Evolutionary conservation across 495 filamentous ascomycete species (phyloP), one percentile per base, ranked within the genome.

Genomic region (Hypoxylon crocopeplum): DNA sequence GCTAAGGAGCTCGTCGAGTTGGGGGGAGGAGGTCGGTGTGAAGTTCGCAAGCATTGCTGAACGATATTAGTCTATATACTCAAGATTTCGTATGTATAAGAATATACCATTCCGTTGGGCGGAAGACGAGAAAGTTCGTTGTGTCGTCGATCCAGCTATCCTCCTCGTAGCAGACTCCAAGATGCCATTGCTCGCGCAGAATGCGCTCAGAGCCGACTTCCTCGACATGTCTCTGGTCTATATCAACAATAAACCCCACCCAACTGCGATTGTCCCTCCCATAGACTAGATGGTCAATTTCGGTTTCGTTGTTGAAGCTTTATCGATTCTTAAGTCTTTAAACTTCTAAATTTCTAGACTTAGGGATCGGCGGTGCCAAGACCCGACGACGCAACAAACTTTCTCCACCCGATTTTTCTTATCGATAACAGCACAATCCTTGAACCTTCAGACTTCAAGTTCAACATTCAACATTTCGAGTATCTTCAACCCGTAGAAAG

Each of bases 1-100:
- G 48, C 69, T 53, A 52, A 88, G 80, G 12, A 70, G 29, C 20
- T 67, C 33, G 48, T 76, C 59, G 34, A 81, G 72, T 17, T 72
- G 62, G n/a, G 68, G 48, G 5, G 66, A 65, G 3, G 70, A 75
- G 7, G 69, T 59, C 3, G 63, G 57, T 2, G 58, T 48, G 61
- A 80, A 80, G 17, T 68, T 59, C 16, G 44, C 36, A 41, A 68
- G 64, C 24, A 53, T 25, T 6, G 54, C 64, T 59, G n/a, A 15
- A 29, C 4, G 44, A 17, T 1, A 12, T 59, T 21, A 55, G 24
- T 7, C 37, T 30, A 55, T 37, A 3, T 19, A 4, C 5, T 3
- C n/a, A 20, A 4, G 11, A 3, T 21, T 7, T 3, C 30, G 1
- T n/a, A 17, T n/a, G 7, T 17, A 36, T 32, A 12, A 32, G 33